A percentile compares a stretch with the other conserved stretches of the same genome.
These are phyloP conservation scores for Cryphonectria japonica DNA, from an alignment of 2,329 filamentous ascomycete species.

Conservation along the genomic window DNA sequence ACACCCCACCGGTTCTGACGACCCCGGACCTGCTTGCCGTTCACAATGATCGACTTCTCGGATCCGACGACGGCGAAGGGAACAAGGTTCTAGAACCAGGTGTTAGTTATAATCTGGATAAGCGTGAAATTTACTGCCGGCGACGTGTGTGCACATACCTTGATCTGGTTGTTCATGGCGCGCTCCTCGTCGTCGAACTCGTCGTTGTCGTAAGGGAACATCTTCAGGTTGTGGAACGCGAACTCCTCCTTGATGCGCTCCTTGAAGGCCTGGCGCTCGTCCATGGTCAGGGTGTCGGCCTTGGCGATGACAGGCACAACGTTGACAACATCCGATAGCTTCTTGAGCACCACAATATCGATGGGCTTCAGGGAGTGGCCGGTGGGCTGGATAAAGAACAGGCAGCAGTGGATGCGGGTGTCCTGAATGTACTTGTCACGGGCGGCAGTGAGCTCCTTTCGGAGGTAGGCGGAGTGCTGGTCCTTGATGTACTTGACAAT, in stretches of 20 bases:
- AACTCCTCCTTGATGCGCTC: constrained; percentile 99
- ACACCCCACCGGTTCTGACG: constrained; percentile 99
- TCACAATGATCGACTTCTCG: constrained; percentile 96
- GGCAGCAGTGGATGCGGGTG: constrained; percentile 97
- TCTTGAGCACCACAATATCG: constrained; percentile 99
- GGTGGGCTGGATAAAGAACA: constrained; percentile 99
- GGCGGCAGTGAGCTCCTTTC: constrained; percentile 98
- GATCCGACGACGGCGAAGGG: constrained; percentile 98
- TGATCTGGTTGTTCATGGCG: constrained; percentile 91
- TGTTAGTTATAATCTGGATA: constrained; percentile 40
- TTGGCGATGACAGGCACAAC: constrained; percentile 99
- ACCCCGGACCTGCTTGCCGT: constrained; percentile 94
- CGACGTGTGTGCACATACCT: constrained; percentile 60
- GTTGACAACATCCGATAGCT: constrained; percentile 98
- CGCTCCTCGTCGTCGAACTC: constrained; percentile 98
- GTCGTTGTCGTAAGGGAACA: constrained; percentile 99
- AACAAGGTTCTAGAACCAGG: constrained; percentile 72
- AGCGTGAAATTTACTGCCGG: not conserved
- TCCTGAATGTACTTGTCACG: constrained; percentile 99
- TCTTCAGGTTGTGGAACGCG: constrained; percentile 98
- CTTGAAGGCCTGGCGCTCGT: constrained; percentile 97
- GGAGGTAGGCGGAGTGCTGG: constrained; percentile 97
- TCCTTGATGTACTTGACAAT: constrained; percentile 99
- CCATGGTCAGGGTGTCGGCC: constrained; percentile 91
- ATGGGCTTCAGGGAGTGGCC: constrained; percentile 99